Evolutionary conservation across 148 eudicot species (phyloP).

Genomic region (Oxyria digyna): DNA sequence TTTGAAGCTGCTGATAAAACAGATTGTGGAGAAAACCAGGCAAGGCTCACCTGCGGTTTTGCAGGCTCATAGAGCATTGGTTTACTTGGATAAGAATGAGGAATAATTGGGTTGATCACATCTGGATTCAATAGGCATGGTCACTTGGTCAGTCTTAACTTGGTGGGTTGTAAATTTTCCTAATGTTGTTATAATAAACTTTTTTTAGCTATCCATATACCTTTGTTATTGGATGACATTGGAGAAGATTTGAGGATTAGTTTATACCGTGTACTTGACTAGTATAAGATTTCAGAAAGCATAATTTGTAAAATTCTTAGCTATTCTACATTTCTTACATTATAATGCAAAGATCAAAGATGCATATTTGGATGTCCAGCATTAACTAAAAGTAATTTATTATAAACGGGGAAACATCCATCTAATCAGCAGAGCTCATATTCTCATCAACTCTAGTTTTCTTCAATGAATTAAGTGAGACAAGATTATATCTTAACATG

Average conservation of each 20-base stretch:
- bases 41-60: constrained; percentile 71
- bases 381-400: too few relatives aligned
- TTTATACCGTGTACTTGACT: neutral
- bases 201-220: neutral
- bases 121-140: neutral
- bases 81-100: constrained; percentile 21
- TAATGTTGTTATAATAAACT: neutral
- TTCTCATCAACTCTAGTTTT: neutral
- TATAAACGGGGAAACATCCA: too few relatives aligned
- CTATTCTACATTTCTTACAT: too few relatives aligned
- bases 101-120: too few relatives aligned
- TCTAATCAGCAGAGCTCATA: too few relatives aligned
- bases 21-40: constrained; percentile 74
- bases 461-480: neutral
- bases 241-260: neutral
- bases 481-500: neutral
- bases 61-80: constrained; percentile 53
- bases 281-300: neutral
- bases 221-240: neutral
- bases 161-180: neutral
- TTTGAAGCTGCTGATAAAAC: constrained; percentile 48
- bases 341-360: too few relatives aligned
- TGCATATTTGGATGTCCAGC: too few relatives aligned
- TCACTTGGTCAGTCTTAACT: too few relatives aligned
- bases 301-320: neutral